phyloP scores from a whole-genome alignment of 148 eudicot species.

The Gaultheria prostrata region DNA sequence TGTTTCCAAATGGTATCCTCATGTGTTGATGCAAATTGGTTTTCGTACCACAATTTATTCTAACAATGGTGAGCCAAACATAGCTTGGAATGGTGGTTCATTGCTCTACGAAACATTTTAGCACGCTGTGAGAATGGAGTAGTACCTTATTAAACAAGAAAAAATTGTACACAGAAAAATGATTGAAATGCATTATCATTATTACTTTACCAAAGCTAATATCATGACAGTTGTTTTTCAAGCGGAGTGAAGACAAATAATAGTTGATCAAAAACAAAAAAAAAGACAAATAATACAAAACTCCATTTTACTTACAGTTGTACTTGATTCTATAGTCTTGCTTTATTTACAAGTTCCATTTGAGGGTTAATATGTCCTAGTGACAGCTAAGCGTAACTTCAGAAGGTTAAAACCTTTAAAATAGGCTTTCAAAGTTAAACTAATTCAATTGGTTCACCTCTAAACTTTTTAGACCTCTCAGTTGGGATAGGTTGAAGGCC shows the following conservation, averaged over 20 bases:
- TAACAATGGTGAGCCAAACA: neutral
- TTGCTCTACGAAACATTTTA: neutral
- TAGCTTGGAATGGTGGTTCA: neutral
- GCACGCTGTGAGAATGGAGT: neutral
- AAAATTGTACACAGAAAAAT: neutral
- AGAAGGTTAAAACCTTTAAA: neutral
- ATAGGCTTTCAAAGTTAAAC: neutral
- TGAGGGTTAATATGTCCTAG: neutral
- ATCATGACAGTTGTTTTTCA: neutral
- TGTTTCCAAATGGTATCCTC: neutral
- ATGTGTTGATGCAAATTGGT: neutral
- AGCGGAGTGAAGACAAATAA: no score
- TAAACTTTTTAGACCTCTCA: neutral
- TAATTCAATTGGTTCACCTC: neutral
- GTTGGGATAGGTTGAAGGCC: neutral
- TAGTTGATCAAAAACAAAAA: no score
- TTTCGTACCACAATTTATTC: neutral
- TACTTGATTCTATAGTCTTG: neutral
- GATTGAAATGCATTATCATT: neutral
- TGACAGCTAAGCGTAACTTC: neutral
- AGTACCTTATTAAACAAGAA: neutral
- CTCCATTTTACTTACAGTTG: no score
- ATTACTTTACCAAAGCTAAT: neutral
- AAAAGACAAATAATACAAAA: no score
- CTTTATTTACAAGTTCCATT: neutral